Conservation (phyloP, 2,329 filamentous ascomycete genomes). For the Grosmannia serpens region DNA sequence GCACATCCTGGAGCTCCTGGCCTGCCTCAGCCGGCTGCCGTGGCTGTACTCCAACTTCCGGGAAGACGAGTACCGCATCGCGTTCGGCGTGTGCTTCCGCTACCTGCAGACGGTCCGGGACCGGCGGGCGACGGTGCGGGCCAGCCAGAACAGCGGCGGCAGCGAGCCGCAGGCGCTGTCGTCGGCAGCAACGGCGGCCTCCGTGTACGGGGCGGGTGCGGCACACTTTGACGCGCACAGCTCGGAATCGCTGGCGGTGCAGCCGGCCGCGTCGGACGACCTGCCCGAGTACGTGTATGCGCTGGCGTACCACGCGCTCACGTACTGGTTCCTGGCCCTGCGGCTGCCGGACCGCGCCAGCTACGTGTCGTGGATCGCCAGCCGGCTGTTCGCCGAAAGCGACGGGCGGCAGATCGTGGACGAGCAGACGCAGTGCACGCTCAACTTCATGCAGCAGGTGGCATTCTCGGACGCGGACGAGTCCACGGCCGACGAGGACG, state of each 20-base stretch:
- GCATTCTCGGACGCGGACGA: conserved; percentile 79
- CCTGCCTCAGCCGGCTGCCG: conserved; percentile 72
- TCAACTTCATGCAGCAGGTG: conserved; percentile 89
- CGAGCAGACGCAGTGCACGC: conserved; percentile 84
- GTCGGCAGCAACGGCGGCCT: neutral
- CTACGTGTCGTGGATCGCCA: conserved; percentile 83
- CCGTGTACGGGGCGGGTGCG: neutral
- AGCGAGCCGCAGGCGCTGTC: neutral
- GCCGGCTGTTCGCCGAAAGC: conserved; percentile 69
- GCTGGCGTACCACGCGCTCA: conserved; percentile 86
- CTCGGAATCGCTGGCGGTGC: conserved; percentile 11
- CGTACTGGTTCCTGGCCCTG: conserved; percentile 91
- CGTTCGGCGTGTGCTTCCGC: conserved; percentile 90
- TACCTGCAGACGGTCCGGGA: conserved; percentile 85
- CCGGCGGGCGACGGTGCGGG: conserved; percentile 36
- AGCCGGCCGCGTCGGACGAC: conserved; percentile 45
- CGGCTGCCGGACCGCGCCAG: conserved; percentile 73
- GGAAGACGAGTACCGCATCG: conserved; percentile 83
- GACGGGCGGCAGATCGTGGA: conserved; percentile 67
- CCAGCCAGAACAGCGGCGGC: conserved; percentile 18
- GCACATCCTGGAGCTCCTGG: conserved; percentile 93
- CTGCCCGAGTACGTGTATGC: conserved; percentile 90
- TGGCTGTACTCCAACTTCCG: conserved; percentile 80
- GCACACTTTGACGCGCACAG: conserved; percentile 10
- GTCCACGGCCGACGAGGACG: conserved; percentile 45